These are phyloP conservation scores for Aspergillus olivimuriae DNA, from an alignment of 495 filamentous ascomycete species.

Conservation along the genomic window DNA sequence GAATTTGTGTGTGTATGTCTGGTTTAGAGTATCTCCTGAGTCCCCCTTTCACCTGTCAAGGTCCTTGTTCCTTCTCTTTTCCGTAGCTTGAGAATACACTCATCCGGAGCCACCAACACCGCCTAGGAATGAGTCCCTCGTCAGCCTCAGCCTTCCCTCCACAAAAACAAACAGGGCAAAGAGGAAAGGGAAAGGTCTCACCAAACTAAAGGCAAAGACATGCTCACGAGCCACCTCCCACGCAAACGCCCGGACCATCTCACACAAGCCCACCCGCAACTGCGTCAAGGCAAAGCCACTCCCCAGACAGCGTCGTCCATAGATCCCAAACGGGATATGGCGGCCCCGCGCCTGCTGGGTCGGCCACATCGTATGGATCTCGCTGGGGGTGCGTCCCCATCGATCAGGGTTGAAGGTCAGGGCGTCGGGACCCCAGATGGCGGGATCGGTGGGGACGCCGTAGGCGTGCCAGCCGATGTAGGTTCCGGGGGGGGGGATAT, in stretches of 20 bases:
- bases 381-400: not conserved
- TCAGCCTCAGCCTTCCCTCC: not conserved
- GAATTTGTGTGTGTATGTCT: no score
- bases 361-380: not conserved
- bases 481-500: not conserved
- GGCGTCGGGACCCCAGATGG: not conserved
- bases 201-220: not conserved
- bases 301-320: not conserved
- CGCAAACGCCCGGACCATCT: not conserved
- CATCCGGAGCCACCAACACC: not conserved
- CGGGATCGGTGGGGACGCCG: not conserved
- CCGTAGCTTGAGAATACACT: not conserved
- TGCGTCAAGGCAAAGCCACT: not conserved
- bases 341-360: not conserved
- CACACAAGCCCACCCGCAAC: not conserved
- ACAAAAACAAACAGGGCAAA: no score
- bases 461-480: not conserved
- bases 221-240: not conserved
- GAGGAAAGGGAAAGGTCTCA: not conserved
- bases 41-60: no score
- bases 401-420: not conserved
- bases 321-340: not conserved
- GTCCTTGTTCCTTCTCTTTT: not conserved
- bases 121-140: not conserved
- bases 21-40: no score